Percentiles rank a stretch among this genome's conserved stretches.
Evolutionary conservation across 257 asterid genomes (phyloP).

Genomic region (Dorcoceras hygrometricum): DNA sequence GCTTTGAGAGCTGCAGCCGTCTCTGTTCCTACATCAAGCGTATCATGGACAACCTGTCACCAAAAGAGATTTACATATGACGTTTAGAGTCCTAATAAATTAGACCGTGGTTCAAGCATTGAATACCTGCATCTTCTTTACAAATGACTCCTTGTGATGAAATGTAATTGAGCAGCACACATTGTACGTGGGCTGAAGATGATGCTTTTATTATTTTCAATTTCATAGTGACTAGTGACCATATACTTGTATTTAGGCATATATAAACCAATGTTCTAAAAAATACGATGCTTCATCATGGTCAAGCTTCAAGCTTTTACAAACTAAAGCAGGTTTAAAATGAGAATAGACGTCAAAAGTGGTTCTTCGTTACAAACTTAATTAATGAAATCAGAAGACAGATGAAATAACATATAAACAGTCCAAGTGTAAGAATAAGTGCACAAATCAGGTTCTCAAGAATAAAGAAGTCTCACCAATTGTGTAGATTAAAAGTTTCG

Average conservation of each 20-base stretch:
- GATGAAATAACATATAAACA: no score
- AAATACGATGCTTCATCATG: no score
- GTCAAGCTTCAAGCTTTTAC: no score
- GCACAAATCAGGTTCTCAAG: no score
- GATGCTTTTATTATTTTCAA: not conserved
- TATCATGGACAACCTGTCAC: conserved; percentile 84
- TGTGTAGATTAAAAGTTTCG: no score
- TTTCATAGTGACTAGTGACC: not conserved
- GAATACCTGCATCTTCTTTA: not conserved
- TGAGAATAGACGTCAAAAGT: no score
- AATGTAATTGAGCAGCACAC: conserved; percentile 12
- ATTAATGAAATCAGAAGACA: no score
- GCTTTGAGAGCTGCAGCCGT: conserved; percentile 97
- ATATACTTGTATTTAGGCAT: not conserved
- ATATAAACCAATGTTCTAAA: no score
- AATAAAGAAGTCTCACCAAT: no score
- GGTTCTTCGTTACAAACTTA: no score
- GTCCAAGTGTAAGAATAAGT: no score
- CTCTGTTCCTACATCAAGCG: conserved; percentile 87
- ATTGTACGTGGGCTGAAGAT: not conserved
- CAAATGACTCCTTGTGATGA: conserved; percentile 6
- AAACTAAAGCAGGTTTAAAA: no score
- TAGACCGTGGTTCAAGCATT: conserved; percentile 13
- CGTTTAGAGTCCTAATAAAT: conserved; percentile 19
- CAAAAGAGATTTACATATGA: conserved; percentile 24